These are phyloP conservation scores for Trichoderma asperelloides DNA, from an alignment of 495 filamentous ascomycete species.

Conservation along the genomic window DNA sequence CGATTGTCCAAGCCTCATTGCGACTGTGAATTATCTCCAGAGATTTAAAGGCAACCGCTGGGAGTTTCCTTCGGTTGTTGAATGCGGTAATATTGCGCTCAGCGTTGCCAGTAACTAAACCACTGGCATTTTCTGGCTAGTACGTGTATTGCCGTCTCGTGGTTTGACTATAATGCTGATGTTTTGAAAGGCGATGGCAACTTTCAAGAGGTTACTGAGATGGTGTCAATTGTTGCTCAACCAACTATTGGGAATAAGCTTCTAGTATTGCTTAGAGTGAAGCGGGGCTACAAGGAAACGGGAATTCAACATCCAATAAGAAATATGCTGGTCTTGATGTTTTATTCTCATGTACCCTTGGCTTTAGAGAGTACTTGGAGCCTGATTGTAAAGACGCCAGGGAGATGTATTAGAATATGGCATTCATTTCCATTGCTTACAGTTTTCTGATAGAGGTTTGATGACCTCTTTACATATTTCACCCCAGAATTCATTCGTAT, in stretches of 20 bases:
- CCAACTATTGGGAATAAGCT: background rate
- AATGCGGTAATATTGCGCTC: background rate
- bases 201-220: too few species aligned
- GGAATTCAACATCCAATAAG: too few species aligned
- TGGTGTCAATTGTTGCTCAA: background rate
- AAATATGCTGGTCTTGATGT: too few species aligned
- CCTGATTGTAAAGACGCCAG: background rate
- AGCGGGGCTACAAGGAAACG: too few species aligned
- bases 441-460: background rate
- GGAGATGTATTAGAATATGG: too few species aligned
- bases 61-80: background rate
- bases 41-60: background rate
- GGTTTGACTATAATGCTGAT: background rate
- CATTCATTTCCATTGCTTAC: background rate
- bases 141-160: too few species aligned
- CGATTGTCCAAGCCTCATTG: background rate
- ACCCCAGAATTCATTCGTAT: background rate
- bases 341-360: too few species aligned
- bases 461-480: conserved; percentile 1
- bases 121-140: background rate
- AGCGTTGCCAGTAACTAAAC: background rate
- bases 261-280: too few species aligned
- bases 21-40: background rate
- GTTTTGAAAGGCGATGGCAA: background rate
- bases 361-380: background rate